Base-by-base conservation (phyloP, 148 eudicot genomes). In the Polygonum maritimum region DNA sequence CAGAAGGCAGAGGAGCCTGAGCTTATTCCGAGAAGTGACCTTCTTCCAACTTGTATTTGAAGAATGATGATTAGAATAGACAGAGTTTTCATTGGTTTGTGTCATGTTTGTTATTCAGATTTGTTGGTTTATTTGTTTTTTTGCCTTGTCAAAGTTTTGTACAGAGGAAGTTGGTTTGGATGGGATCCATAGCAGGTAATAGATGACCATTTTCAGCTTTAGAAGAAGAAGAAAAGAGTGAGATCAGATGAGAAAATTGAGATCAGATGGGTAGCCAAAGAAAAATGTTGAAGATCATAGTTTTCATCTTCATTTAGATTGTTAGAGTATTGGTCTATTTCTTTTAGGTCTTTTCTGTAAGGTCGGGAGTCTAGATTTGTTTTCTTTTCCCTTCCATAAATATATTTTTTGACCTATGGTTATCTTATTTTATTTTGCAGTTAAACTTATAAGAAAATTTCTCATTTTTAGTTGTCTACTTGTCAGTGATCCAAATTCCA, bases 101-200 rank as follows among this genome's bases (percentile, higher is more conserved):
- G 22, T 67, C 71, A 15, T 67, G 71, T 67, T 67, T 67, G 71
- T 5, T 67, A 67, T 67, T 67, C 71, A 67, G 19, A 67, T 67
- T 67, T 67, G 71, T 67, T n/a, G n/a, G n/a, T n/a, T n/a, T n/a
- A n/a, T n/a, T n/a, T n/a, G n/a, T n/a, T n/a, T n/a, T n/a, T 67
- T 67, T 67, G 71, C 15, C 38, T 35, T 38, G 7, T 67, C 71
- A 38, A 67, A 38, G 44, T 67, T 67, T 67, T 67, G 71, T 67
- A 67, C 71, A 67, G 71, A 67, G 71, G 71, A 65, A 35, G 7
- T 13, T 63, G 40, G 40, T 52, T 63, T 19, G 26, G 26, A 55
- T 4, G 62, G 62, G 31, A 26, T 33, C 31, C 63, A 57, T 19
- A 57, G 63, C 39, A 63, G 69, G 12, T 63, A 63, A 62, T 62